phyloP scores from a whole-genome alignment of 2,329 filamentous ascomycete species.

The Orbilia oligospora region DNA sequence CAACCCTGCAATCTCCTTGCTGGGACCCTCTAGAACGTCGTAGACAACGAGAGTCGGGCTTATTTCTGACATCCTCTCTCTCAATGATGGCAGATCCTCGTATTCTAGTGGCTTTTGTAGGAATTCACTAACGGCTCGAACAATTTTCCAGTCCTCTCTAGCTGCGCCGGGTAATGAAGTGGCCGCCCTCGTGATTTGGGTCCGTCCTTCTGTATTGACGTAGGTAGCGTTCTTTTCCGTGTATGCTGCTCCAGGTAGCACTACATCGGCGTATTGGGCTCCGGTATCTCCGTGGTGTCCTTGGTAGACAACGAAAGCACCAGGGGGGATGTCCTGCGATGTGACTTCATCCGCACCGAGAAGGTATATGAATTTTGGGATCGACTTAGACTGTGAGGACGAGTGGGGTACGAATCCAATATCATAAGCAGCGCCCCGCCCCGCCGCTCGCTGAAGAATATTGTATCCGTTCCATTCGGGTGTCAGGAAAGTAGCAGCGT shows the following conservation, averaged over 20 bases:
- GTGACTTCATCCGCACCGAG: slow-evolving; percentile 93
- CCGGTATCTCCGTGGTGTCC: slow-evolving; percentile 97
- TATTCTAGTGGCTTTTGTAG: slow-evolving; percentile 89
- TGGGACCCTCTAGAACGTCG: slow-evolving; percentile 83
- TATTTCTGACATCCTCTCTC: slow-evolving; percentile 95
- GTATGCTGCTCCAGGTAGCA: slow-evolving; percentile 94
- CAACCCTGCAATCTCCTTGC: slow-evolving; percentile 53
- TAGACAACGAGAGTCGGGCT: slow-evolving; percentile 90
- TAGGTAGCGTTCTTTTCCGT: slow-evolving; percentile 97
- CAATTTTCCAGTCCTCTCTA: slow-evolving; percentile 98
- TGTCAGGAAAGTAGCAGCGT: slow-evolving; percentile 87
- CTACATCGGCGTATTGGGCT: slow-evolving; percentile 90
- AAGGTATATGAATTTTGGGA: slow-evolving; percentile 96
- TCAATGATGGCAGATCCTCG: slow-evolving; percentile 88
- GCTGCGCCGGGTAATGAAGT: slow-evolving; percentile 90
- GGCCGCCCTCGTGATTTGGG: slow-evolving; percentile 92
- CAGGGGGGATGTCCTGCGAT: slow-evolving; percentile 89
- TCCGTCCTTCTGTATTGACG: slow-evolving; percentile 96
- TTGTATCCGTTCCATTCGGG: slow-evolving; percentile 98
- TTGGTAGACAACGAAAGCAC: slow-evolving; percentile 97
- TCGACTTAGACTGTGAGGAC: slow-evolving; percentile 82
- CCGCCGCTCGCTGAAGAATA: slow-evolving; percentile 92
- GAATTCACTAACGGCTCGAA: slow-evolving; percentile 92
- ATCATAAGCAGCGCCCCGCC: slow-evolving; percentile 92
- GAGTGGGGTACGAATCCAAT: slow-evolving; percentile 94